Base-by-base conservation (phyloP, 805 yeast species). In the Wickerhamiella bombiphila region DNA sequence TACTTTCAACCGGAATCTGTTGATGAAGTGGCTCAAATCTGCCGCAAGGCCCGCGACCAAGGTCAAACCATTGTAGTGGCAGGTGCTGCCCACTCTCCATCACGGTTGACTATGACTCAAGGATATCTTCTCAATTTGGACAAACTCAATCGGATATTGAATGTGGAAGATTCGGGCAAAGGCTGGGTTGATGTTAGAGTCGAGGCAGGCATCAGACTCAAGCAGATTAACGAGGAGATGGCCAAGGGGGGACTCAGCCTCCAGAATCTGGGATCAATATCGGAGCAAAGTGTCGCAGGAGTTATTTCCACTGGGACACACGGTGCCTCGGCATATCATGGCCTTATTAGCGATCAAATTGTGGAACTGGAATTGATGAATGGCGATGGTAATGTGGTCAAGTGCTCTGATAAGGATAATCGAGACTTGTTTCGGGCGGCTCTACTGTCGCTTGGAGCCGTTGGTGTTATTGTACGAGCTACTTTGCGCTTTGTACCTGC, bases 81-180 rank as follows among this genome's bases (percentile, higher is more conserved):
- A 6, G 98, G 98, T 0, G 74, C 94, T 0, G 95, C 94, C 22
- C 97, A 91, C 55, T 85, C 96, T 5, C 98, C 98, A 0, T 79
- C 93, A 31, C 86, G 76, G 52, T 60, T 91, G 60, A 82, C 94
- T 37, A 76, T 85, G 78, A 80, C 94, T 3, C 60, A 65, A 22
- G 91, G 80, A 41, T 86, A 95, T 94, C 60, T 91, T 15, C 70
- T 93, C 44, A 86, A 81, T 54, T 65, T 88, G 51, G 97, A 88
- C 58, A 72, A 72, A 40, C 69, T 80, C 55, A 70, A 73, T 54
- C 51, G 56, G n/a, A 72, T 83, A 15, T 47, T 76, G 19, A 57
- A 52, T 70, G 56, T 64, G 28, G 68, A 66, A 28, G 65, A 71
- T 39, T 22, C 28, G 11, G 58, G 54, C 17, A 70, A 74, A n/a